Base-by-base conservation (phyloP, 2,329 filamentous ascomycete genomes). In the Aspergillus unguis region DNA sequence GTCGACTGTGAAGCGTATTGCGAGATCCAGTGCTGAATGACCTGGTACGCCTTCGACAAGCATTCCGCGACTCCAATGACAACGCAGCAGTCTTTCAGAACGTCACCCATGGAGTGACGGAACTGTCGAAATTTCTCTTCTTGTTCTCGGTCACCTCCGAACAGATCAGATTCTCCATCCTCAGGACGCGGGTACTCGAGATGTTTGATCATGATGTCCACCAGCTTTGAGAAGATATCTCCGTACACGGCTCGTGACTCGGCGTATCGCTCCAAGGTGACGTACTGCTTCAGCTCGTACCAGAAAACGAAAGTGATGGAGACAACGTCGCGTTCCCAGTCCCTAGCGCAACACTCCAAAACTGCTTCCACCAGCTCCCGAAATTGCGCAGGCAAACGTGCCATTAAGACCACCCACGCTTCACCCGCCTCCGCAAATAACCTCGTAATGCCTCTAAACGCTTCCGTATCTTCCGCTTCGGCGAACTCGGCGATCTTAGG, bases 41-140 rank as follows among this genome's bases (percentile, higher is more conserved):
- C 79, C 17, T 87, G 78, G 60, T 95, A 90, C 5, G 95, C 88
- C 72, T 99, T 99, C 59, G 84, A 85, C 43, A 99, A 79, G 64
- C 94, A 97, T 57, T 95, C 89, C 1, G 90, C 87, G 8, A 95
- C 89, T 7, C 92, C 92, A 76, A 99, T 91, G 37, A 99, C 92
- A 68, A 96, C 89, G 71, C 94, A 99, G 50, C 90, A 90, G 66
- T 99, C 94, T 74, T 99, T 99, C 45, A 99, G 81, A 0, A 95
- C 95, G 68, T 99, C 95, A 33, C 94, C 94, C 90, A 99, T 97
- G 48, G 90, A 85, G 69, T 99, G 94, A 60, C 94, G 83, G 77
- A 97, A 99, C 65, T 95, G 90, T 44, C 94, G 85, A 75, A 99
- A 99, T 70, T 94, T 95, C 64, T 99, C 94, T 71, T 99, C 94